phyloP scores from a whole-genome alignment of 331 rosid species.

The Rosa hybrid region DNA sequence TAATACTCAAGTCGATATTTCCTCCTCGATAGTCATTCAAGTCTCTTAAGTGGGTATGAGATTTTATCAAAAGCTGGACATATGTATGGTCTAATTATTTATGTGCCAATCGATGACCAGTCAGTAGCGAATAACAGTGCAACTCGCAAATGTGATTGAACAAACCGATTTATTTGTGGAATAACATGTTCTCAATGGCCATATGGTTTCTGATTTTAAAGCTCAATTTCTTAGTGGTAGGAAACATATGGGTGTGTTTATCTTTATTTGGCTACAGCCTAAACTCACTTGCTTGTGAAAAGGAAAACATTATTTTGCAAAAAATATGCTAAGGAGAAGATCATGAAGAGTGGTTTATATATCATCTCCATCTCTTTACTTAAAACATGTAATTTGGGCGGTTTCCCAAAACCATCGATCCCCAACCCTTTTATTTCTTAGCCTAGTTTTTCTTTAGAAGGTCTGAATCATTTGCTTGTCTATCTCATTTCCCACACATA shows the following conservation, averaged over 20 bases:
- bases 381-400: slow-evolving; percentile 20
- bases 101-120: too few species aligned
- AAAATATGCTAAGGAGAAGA: background rate
- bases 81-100: too few species aligned
- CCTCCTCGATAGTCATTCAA: too few species aligned
- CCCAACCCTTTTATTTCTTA: slow-evolving; percentile 20
- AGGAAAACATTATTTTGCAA: background rate
- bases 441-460: slow-evolving; percentile 53
- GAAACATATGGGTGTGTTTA: background rate
- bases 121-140: background rate
- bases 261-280: background rate
- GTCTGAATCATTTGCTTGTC: slow-evolving; percentile 65
- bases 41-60: too few species aligned
- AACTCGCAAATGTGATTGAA: background rate
- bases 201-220: background rate
- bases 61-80: too few species aligned
- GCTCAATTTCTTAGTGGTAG: background rate
- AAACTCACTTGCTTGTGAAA: background rate
- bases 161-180: background rate
- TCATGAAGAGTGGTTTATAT: background rate
- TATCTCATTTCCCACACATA: slow-evolving; percentile 18
- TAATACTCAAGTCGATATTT: too few species aligned
- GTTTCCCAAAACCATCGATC: slow-evolving; percentile 37
- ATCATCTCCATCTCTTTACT: background rate
- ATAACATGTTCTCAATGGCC: background rate